Conservation (phyloP, 495 filamentous ascomycete genomes). For the Penicillium soppii region DNA sequence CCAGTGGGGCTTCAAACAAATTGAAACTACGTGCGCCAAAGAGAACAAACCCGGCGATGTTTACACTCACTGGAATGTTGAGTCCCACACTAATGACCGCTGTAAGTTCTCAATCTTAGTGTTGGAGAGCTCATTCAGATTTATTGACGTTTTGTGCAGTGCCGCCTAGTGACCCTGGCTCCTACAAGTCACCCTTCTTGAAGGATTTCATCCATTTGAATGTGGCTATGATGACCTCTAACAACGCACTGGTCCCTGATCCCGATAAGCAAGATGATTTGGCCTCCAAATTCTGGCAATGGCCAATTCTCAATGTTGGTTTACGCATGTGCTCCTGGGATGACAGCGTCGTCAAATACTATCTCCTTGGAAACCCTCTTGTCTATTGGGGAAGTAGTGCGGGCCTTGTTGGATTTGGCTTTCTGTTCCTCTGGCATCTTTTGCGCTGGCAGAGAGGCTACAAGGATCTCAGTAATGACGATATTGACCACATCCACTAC, state of each 20-base stretch:
- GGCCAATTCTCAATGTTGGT: conserved; percentile 93
- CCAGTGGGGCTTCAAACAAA: conserved; percentile 99
- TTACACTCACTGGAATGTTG: conserved; percentile 99
- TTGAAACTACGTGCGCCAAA: conserved; percentile 93
- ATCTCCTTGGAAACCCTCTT: conserved; percentile 92
- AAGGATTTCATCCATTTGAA: conserved; percentile 97
- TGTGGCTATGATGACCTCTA: conserved; percentile 99
- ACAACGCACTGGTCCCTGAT: conserved; percentile 96
- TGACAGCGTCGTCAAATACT: conserved; percentile 93
- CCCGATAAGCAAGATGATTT: conserved; percentile 99
- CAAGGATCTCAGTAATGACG: conserved; percentile 71
- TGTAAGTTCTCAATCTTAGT: conserved; percentile 56
- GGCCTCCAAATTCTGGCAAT: conserved; percentile 97
- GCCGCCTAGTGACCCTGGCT: conserved; percentile 83
- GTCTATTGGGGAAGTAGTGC: conserved; percentile 94
- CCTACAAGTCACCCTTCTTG: conserved; percentile 94
- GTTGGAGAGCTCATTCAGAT: conserved; percentile 8
- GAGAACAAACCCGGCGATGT: conserved; percentile 88
- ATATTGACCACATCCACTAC: conserved; percentile 94
- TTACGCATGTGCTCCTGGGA: conserved; percentile 99
- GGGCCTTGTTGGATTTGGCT: conserved; percentile 67
- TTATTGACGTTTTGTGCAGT: conserved; percentile 50
- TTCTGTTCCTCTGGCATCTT: conserved; percentile 78
- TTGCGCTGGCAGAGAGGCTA: conserved; percentile 96
- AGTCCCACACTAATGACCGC: conserved; percentile 91